Percentiles rank a stretch among this genome's conserved stretches.
phyloP scores from a whole-genome alignment of 2,329 filamentous ascomycete species.

The Cytospora chrysosperma region DNA sequence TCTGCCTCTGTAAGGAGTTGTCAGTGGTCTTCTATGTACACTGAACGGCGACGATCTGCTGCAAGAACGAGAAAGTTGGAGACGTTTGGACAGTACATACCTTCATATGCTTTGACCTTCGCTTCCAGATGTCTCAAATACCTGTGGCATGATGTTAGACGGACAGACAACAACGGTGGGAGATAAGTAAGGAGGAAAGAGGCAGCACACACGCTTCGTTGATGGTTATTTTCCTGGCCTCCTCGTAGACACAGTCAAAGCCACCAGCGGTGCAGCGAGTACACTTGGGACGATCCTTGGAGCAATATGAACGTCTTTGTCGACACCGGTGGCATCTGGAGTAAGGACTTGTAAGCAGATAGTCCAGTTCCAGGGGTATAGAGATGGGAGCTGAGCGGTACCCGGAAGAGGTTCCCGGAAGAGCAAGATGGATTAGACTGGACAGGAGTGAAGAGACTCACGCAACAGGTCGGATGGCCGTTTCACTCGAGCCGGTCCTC shows the following conservation, averaged over 20 bases:
- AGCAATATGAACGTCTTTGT: slow-evolving; percentile 37
- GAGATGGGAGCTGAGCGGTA: neutral
- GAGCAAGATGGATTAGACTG: neutral
- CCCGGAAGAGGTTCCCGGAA: neutral
- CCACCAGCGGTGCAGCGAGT: slow-evolving; percentile 34
- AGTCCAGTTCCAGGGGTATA: neutral
- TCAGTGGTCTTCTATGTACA: neutral
- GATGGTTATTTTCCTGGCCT: slow-evolving; percentile 36
- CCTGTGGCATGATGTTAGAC: slow-evolving; percentile 22
- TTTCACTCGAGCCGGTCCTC: neutral
- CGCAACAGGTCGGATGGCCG: slow-evolving; percentile 20
- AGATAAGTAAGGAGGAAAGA: neutral
- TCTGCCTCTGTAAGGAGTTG: slow-evolving; percentile 2
- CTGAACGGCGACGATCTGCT: neutral
- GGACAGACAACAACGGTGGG: neutral
- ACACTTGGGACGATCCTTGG: slow-evolving; percentile 38
- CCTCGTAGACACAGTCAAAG: slow-evolving; percentile 36
- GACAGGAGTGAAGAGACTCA: slow-evolving; percentile 11
- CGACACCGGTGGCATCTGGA: slow-evolving; percentile 37
- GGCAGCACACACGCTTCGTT: slow-evolving; percentile 34
- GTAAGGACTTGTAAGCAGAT: neutral
- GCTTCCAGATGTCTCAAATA: slow-evolving; percentile 36
- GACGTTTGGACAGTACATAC: slow-evolving; percentile 18
- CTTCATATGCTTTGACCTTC: slow-evolving; percentile 35
- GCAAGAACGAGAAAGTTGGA: neutral